Conservation (phyloP, 352 stramenopile genomes). For the Globisporangium heterothallicum region DNA sequence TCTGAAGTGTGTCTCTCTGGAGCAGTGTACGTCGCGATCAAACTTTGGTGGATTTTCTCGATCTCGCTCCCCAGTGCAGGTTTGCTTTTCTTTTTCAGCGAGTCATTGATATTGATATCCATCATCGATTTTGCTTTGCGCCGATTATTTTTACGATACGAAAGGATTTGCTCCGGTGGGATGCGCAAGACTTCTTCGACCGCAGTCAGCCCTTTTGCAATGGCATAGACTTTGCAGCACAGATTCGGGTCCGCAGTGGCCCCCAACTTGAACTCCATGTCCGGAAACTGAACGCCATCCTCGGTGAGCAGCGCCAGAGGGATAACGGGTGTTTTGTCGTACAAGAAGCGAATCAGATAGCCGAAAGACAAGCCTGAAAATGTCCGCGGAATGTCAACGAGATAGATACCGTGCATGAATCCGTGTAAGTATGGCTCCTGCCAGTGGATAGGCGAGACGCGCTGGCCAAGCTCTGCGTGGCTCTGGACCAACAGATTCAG, state of each 20-base stretch:
- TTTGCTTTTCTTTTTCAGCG: slow-evolving; percentile 45
- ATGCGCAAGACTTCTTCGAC: slow-evolving; percentile 60
- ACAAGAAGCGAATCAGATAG: slow-evolving; percentile 74
- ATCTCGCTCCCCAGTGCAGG: slow-evolving; percentile 55
- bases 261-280: slow-evolving; percentile 77
- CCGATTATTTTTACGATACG: slow-evolving; percentile 64
- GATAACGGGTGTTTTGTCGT: slow-evolving; percentile 65
- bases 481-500: slow-evolving; percentile 57
- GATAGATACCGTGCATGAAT: slow-evolving; percentile 65
- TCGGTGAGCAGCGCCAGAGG: slow-evolving; percentile 63
- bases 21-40: slow-evolving; percentile 49
- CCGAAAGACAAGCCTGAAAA: slow-evolving; percentile 78
- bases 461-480: slow-evolving; percentile 44
- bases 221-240: slow-evolving; percentile 77
- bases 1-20: slow-evolving; percentile 21
- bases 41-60: slow-evolving; percentile 46
- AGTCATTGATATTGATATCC: slow-evolving; percentile 21
- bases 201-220: slow-evolving; percentile 47
- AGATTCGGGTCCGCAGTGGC: slow-evolving; percentile 65
- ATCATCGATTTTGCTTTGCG: slow-evolving; percentile 46
- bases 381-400: slow-evolving; percentile 71
- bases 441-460: slow-evolving; percentile 54
- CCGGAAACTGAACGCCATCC: slow-evolving; percentile 57
- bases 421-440: slow-evolving; percentile 66
- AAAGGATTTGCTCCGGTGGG: slow-evolving; percentile 64